Conservation (phyloP, 2,329 filamentous ascomycete species). For the Incumbomyces delicatus region DNA sequence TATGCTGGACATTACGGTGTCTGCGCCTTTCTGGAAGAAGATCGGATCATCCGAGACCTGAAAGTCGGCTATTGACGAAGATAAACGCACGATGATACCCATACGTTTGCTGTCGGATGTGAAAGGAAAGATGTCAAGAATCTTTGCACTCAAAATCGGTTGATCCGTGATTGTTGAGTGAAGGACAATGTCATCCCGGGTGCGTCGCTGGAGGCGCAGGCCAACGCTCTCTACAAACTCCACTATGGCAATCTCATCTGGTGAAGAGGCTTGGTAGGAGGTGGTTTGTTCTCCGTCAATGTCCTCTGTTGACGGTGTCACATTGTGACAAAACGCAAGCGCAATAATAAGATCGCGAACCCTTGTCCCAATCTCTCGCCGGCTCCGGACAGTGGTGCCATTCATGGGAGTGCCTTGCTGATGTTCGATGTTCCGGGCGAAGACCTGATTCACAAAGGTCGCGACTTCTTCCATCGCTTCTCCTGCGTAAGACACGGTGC, state of each 20-base stretch:
- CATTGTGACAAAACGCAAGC: conserved; percentile 89
- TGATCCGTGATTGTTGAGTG: conserved; percentile 66
- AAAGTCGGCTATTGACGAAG: conserved; percentile 38
- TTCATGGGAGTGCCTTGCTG: conserved; percentile 11
- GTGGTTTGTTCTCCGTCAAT: conserved; percentile 67
- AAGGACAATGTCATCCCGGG: conserved; percentile 75
- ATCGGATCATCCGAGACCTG: conserved; percentile 65
- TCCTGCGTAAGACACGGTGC: conserved; percentile 94
- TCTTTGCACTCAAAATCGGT: conserved; percentile 70
- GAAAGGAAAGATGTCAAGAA: conserved; percentile 92
- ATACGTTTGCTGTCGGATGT: conserved; percentile 97
- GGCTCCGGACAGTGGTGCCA: conserved; percentile 59
- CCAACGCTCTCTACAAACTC: conserved; percentile 91
- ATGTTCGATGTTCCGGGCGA: conserved; percentile 41
- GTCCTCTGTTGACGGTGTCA: conserved; percentile 82
- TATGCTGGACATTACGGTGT: conserved; percentile 95
- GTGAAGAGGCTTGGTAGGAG: conserved; percentile 91
- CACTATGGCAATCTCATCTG: conserved; percentile 96
- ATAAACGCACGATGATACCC: conserved; percentile 90
- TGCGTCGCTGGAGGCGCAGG: conserved; percentile 70
- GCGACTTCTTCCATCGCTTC: conserved; percentile 97
- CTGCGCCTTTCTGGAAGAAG: conserved; percentile 98
- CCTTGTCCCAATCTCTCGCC: conserved; percentile 84
- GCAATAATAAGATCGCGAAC: conserved; percentile 90
- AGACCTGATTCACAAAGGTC: conserved; percentile 76